phyloP scores from a whole-genome alignment of 73 alveolate genomes.

The Blepharisma japonicum region DNA sequence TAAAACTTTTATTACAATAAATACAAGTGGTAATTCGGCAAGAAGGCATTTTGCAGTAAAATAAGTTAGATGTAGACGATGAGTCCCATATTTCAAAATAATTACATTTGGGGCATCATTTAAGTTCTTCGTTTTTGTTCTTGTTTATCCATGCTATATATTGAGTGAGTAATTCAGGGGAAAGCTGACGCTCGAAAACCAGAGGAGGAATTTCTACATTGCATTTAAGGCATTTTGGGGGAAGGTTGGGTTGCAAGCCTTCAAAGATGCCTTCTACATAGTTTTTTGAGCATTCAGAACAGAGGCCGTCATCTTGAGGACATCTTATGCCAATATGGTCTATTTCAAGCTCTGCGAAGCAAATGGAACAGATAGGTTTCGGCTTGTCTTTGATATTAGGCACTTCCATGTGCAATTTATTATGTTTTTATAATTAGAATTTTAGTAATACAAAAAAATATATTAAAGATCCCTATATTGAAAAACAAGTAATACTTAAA shows the following conservation, averaged over 20 bases:
- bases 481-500: too few species aligned
- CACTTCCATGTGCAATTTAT: too few species aligned
- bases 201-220: not conserved
- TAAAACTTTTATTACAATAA: conserved; percentile 23
- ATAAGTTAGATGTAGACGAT: conserved; percentile 22
- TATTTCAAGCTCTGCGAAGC: not conserved
- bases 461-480: too few species aligned
- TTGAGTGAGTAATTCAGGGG: not conserved
- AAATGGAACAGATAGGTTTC: not conserved
- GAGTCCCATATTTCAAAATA: conserved; percentile 47
- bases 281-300: conserved; percentile 22
- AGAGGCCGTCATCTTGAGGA: conserved; percentile 25
- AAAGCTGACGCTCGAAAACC: conserved; percentile 30
- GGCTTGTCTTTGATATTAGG: too few species aligned
- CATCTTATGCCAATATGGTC: conserved; percentile 31
- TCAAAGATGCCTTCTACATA: not conserved
- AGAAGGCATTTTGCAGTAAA: conserved; percentile 25
- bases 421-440: too few species aligned
- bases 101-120: conserved; percentile 38
- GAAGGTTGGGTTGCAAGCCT: conserved; percentile 31
- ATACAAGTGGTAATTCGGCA: conserved; percentile 27
- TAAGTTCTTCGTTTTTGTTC: not conserved
- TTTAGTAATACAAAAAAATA: too few species aligned
- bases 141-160: not conserved
- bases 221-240: conserved; percentile 32